Evolutionary conservation across 2,329 filamentous ascomycete genomes (phyloP), one percentile per base, ranked within the genome.

Genomic region (Parascedosporium putredinis): DNA sequence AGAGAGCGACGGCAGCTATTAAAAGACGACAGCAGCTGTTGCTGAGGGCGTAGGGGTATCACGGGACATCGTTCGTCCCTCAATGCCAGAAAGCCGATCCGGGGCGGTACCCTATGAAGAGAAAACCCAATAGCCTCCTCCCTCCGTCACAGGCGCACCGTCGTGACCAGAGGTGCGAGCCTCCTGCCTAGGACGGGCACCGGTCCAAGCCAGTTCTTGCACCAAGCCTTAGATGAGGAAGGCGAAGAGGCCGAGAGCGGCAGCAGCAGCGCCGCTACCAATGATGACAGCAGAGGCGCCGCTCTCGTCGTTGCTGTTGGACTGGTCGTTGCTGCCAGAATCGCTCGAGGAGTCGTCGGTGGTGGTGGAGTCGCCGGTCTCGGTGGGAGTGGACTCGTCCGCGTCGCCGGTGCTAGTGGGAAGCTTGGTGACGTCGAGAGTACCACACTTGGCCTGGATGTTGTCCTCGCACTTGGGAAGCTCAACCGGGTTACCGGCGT

Each of bases 381-480:
- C 46, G 20, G 29, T 40, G 16, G 46, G 36, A 12, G 22, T 40
- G 8, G 18, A 24, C 9, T 5, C 6, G 9, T 47, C 45, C 16
- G 1, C 20, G 5, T 38, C 23, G 22, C 29, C 34, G 47, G 43
- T 29, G 27, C 4, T 9, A n/a, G 43, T 29, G 27, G 4, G 5
- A n/a, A 45, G n/a, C 36, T 50, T 33, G 14, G 31, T 42, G 33
- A 18, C 34, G 25, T 36, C 34, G 10, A 50, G 47, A 27, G 47
- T 50, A 23, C 47, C 47, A 27, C 47, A 50, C 38, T 50, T 50
- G 47, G 47, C 6, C 20, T 44, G 38, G 22, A 50, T 50, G 7
- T 50, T 38, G 25, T 43, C 29, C 38, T 50, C 20, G 47, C 47
- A 50, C 62, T 91, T 88, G 25, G 25, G 47, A 24, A 44, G 47